Base-by-base conservation (phyloP, 257 asterid species). In the Avicennia marina region DNA sequence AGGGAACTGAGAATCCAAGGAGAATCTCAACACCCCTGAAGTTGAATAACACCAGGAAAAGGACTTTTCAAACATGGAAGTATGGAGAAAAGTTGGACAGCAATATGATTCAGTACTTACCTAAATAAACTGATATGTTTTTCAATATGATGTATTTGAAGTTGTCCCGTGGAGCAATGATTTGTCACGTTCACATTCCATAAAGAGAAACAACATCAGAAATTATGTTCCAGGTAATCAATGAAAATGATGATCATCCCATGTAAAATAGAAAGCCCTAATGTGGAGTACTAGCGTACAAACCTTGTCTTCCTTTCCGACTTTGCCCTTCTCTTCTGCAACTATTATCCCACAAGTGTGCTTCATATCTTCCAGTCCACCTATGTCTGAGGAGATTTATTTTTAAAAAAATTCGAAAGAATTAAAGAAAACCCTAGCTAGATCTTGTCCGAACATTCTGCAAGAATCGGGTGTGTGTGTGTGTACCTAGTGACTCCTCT, bases 291-390 rank as follows among this genome's bases (percentile, higher is more conserved):
- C 7, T 19, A 54, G 20, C n/a, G 6, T 18, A 64, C 76, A 34
- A 10, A 85, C 95, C 97, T 89, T 89, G 97, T 53, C 95, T 86
- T 68, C 97, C 97, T 81, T 89, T 89, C 63, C 97, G 76, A 58
- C 89, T 89, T 74, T 89, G 97, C 49, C 97, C 97, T 84, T 89
- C 88, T 66, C 95, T 81, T 69, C 94, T 72, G 79, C 97, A 86
- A 71, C 84, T 83, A 49, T 86, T 89, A 39, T 89, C 97, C 97
- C 97, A 89, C 52, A 89, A 40, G 64, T 88, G 96, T 60, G 95
- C 96, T 76, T 88, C 94, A 60, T 78, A 88, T 72, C 96, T 75
- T 4, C 97, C 97, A 0, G 97, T 86, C 95, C 95, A 86, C 42
- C 95, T 81, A 51, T 89, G 95, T 64, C 95, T 64, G 10, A n/a